phyloP scores from a whole-genome alignment of 2,329 filamentous ascomycete species.

The Hypoxylon sp. region DNA sequence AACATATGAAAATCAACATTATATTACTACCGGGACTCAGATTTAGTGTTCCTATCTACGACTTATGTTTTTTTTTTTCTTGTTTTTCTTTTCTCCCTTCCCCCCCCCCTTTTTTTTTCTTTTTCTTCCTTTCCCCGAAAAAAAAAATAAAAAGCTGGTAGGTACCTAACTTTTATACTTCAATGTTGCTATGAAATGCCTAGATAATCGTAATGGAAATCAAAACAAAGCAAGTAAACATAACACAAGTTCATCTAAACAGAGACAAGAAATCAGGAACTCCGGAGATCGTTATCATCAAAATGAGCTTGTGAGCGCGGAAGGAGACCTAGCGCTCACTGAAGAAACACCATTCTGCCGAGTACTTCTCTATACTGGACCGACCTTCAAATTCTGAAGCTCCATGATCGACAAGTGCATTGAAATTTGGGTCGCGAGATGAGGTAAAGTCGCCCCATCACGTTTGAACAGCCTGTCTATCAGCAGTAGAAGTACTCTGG shows the following conservation, averaged over 20 bases:
- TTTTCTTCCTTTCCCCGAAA: no score
- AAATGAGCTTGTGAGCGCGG: not conserved
- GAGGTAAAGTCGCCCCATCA: not conserved
- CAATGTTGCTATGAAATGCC: not conserved
- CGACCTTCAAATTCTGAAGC: not conserved
- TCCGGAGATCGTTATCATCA: no score
- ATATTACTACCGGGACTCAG: no score
- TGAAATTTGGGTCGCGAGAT: not conserved
- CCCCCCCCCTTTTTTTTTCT: no score
- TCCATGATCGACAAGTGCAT: not conserved
- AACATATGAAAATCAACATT: no score
- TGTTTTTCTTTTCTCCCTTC: no score
- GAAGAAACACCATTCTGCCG: not conserved
- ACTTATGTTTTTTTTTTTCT: no score
- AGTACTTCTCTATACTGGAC: not conserved
- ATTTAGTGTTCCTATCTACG: no score
- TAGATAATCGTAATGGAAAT: not conserved
- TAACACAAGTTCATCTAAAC: slow-evolving; percentile 6
- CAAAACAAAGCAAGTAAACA: not conserved
- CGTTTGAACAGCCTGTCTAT: not conserved
- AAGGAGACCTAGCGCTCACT: not conserved
- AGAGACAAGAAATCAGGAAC: not conserved
- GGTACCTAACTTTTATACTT: not conserved
- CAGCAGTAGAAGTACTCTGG: not conserved
- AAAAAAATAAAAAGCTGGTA: no score